phyloP scores from a whole-genome alignment of 306 rosid genomes.

The Echinosophora koreensis region DNA sequence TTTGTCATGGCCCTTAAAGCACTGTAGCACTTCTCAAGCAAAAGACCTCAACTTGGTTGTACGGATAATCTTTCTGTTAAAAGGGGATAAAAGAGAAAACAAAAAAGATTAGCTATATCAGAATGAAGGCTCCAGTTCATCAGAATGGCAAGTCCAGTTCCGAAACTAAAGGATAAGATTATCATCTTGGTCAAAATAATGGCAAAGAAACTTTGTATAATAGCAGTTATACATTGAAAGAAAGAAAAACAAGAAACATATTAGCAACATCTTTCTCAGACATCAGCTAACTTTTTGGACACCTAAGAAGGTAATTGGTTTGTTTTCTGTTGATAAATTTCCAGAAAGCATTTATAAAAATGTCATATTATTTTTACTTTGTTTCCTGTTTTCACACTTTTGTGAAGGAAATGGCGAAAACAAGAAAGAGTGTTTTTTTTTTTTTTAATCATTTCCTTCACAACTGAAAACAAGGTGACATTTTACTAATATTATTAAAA shows the following conservation, averaged over 20 bases:
- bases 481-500: too few species aligned
- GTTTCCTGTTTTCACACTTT: too few species aligned
- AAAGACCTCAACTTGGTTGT: conserved; percentile 46
- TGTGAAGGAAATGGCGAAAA: background rate
- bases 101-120: conserved; percentile 39
- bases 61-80: conserved; percentile 80
- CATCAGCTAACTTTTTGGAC: background rate
- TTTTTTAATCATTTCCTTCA: too few species aligned
- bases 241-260: background rate
- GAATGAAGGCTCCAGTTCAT: conserved; percentile 14
- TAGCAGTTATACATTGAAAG: background rate
- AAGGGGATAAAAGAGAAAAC: conserved; percentile 34
- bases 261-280: background rate
- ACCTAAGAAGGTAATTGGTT: background rate
- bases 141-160: background rate
- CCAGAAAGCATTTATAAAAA: too few species aligned
- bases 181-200: background rate
- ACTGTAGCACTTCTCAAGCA: conserved; percentile 42
- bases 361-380: background rate
- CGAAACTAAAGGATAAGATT: conserved; percentile 7
- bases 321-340: background rate
- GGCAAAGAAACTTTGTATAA: conserved; percentile 13
- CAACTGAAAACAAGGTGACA: background rate
- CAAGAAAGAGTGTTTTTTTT: background rate
- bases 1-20: conserved; percentile 7